Percentiles rank a stretch among this genome's conserved stretches.
Conservation (phyloP, 257 asterid species). For the Primulina eburnea region DNA sequence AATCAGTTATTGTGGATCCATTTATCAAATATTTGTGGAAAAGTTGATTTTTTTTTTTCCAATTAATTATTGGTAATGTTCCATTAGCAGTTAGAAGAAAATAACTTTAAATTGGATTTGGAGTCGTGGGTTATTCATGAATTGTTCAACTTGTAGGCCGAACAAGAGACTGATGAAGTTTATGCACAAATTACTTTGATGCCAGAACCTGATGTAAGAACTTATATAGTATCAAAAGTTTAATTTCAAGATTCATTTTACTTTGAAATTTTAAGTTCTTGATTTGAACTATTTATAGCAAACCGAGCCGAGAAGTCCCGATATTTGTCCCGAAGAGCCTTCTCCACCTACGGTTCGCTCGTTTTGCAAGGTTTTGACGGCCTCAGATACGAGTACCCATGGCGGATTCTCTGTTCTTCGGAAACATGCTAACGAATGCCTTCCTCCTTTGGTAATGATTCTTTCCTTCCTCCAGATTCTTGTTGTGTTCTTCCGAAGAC, state of each 20-base stretch:
- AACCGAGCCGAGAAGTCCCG: conserved; percentile 38
- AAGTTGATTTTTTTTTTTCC: too few relatives aligned
- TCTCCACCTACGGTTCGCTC: conserved; percentile 34
- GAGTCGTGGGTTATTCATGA: background rate
- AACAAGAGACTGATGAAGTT: conserved; percentile 49
- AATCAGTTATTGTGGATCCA: background rate
- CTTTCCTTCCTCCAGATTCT: background rate
- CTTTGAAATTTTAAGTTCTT: background rate
- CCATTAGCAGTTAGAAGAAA: background rate
- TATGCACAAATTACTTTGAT: conserved; percentile 50
- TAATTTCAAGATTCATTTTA: background rate
- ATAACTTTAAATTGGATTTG: background rate
- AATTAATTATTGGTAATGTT: too few relatives aligned
- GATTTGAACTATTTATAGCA: conserved; percentile 27
- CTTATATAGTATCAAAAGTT: background rate
- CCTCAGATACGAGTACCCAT: conserved; percentile 59
- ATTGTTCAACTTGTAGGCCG: conserved; percentile 34
- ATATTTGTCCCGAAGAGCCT: conserved; percentile 23
- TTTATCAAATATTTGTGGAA: background rate
- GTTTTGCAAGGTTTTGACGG: conserved; percentile 50
- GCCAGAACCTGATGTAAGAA: conserved; percentile 45
- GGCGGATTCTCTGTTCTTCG: conserved; percentile 58
- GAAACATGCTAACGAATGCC: conserved; percentile 51
- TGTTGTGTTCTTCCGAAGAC: background rate
- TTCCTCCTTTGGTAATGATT: conserved; percentile 41